These are phyloP conservation scores for Cucurbita moschata DNA, from an alignment of 306 rosid genomes.

Conservation along the genomic window DNA sequence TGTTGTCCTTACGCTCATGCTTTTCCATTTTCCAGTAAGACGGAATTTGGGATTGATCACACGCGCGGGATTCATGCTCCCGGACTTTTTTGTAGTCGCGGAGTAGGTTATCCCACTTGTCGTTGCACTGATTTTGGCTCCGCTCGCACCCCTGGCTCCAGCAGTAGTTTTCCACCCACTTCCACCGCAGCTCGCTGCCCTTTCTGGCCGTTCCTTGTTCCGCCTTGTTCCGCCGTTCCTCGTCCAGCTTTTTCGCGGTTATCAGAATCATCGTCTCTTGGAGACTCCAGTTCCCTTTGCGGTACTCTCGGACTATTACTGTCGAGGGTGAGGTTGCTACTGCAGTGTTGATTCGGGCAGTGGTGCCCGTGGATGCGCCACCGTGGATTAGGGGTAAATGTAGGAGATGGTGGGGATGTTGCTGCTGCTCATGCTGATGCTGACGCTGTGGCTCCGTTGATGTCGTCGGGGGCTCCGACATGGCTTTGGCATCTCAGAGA, in stretches of 20 bases:
- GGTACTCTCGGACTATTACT: slow-evolving; percentile 29
- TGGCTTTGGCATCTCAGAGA: slow-evolving; percentile 19
- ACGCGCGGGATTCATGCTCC: slow-evolving; percentile 36
- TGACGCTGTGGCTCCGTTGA: slow-evolving; percentile 20
- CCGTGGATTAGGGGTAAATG: not conserved
- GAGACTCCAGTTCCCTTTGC: slow-evolving; percentile 56
- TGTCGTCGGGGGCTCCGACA: slow-evolving; percentile 56
- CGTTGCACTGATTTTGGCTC: slow-evolving; percentile 59
- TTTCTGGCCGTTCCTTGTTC: not conserved
- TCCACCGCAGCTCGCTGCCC: slow-evolving; percentile 48
- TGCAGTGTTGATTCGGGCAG: slow-evolving; percentile 9
- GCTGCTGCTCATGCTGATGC: not conserved
- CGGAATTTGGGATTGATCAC: slow-evolving; percentile 8
- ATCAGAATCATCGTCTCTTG: slow-evolving; percentile 44
- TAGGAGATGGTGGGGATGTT: slow-evolving; percentile 12
- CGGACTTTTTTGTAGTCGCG: slow-evolving; percentile 55
- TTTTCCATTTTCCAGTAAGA: slow-evolving; percentile 44
- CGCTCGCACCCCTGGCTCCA: slow-evolving; percentile 47
- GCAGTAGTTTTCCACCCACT: slow-evolving; percentile 64
- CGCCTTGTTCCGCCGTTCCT: slow-evolving; percentile 25
- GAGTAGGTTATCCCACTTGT: slow-evolving; percentile 56
- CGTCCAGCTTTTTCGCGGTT: slow-evolving; percentile 45
- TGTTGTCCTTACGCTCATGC: slow-evolving; percentile 34
- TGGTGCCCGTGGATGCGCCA: slow-evolving; percentile 4
- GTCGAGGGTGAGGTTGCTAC: not conserved